phyloP scores from a whole-genome alignment of 2,329 filamentous ascomycete genomes.

The Nemania serpens region DNA sequence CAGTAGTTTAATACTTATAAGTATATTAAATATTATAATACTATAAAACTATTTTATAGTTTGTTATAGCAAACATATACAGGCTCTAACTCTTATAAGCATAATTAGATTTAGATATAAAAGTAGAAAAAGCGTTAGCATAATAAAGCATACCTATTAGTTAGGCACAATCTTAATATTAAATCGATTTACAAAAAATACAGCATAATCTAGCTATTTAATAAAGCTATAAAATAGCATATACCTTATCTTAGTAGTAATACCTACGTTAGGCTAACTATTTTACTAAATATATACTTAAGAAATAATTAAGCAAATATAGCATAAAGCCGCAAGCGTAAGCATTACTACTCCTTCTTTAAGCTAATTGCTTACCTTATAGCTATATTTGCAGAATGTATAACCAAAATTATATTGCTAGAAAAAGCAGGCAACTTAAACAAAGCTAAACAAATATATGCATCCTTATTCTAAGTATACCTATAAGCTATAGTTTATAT shows the following conservation, averaged over 20 bases:
- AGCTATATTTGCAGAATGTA: neutral
- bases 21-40: neutral
- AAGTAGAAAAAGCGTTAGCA: neutral
- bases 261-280: neutral
- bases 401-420: neutral
- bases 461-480: neutral
- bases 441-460: neutral
- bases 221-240: neutral
- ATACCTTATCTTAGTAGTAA: neutral
- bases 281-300: neutral
- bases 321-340: no score
- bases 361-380: neutral
- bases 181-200: neutral
- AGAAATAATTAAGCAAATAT: no score
- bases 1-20: neutral
- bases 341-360: no score
- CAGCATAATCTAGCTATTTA: neutral
- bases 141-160: neutral
- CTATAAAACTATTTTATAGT: neutral
- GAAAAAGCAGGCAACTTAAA: neutral
- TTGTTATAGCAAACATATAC: neutral
- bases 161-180: neutral
- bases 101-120: neutral
- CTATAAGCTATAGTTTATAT: neutral
- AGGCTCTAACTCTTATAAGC: neutral